These are phyloP conservation scores for Alternaria ethzedia DNA, from an alignment of 2,329 filamentous ascomycete genomes.

Conservation along the genomic window DNA sequence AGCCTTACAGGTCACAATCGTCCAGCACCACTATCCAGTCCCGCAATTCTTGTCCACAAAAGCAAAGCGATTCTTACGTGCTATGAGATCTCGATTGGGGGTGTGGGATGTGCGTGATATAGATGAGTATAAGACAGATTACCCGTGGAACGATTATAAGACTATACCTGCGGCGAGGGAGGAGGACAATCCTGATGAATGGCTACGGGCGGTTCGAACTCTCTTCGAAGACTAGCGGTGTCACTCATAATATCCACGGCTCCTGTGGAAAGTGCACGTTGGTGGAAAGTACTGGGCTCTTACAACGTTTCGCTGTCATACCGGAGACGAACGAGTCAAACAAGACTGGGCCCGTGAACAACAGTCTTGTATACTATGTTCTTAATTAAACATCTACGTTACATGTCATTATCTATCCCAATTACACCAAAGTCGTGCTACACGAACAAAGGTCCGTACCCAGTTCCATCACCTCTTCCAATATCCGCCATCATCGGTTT, in stretches of 20 bases:
- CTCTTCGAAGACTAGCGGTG: not conserved
- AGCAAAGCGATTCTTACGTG: not conserved
- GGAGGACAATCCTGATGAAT: not conserved
- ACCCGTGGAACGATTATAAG: rapidly evolving
- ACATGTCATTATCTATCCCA: not conserved
- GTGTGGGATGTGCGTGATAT: not conserved
- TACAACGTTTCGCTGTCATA: not conserved
- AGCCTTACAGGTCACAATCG: not conserved
- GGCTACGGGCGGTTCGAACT: not conserved
- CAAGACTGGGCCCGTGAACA: not conserved
- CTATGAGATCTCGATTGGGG: not conserved
- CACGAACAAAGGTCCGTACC: slow-evolving; percentile 6
- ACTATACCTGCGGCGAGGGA: not conserved
- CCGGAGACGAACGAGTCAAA: not conserved
- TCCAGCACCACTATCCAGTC: rapidly evolving
- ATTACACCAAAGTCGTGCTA: not conserved
- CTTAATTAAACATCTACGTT: not conserved
- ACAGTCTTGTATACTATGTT: not conserved
- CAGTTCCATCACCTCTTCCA: slow-evolving; percentile 2
- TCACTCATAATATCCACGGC: not conserved
- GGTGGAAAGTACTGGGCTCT: not conserved
- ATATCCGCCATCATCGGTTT: slow-evolving; percentile 6
- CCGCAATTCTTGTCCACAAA: not conserved
- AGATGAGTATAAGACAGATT: rapidly evolving
- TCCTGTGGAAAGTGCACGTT: not conserved